A percentile compares a stretch with the other conserved stretches of the same genome.
Evolutionary conservation across 768 basidiomycete species (phyloP).

Genomic region (Psilocybe cubensis): DNA sequence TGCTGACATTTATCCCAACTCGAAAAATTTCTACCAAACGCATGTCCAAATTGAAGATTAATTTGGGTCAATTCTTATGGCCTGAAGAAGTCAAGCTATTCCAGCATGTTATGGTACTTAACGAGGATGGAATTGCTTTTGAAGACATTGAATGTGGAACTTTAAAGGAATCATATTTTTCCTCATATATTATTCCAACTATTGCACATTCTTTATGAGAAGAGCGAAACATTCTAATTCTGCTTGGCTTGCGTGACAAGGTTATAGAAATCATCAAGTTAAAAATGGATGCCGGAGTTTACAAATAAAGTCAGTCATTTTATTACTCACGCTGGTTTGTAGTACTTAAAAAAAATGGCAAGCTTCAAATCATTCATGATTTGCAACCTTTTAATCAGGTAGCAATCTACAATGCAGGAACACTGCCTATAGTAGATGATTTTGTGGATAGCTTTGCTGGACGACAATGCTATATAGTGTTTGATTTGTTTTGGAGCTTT

Average conservation of each 20-base stretch:
- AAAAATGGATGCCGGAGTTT: slow-evolving; percentile 39
- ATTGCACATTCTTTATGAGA: slow-evolving; percentile 40
- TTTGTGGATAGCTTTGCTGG: no score
- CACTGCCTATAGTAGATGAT: slow-evolving; percentile 36
- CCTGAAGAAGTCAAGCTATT: slow-evolving; percentile 34
- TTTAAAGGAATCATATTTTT: slow-evolving; percentile 24
- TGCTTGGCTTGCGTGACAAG: slow-evolving; percentile 31
- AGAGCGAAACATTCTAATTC: slow-evolving; percentile 36
- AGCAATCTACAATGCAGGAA: slow-evolving; percentile 37
- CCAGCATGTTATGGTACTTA: slow-evolving; percentile 21
- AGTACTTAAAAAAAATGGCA: slow-evolving; percentile 39
- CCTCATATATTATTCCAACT: slow-evolving; percentile 31
- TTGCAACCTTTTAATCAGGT: slow-evolving; percentile 41
- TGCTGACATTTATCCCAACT: slow-evolving; percentile 24
- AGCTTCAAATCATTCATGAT: slow-evolving; percentile 39
- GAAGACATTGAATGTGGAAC: slow-evolving; percentile 16
- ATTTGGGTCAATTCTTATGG: slow-evolving; percentile 18
- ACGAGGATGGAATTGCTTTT: slow-evolving; percentile 18
- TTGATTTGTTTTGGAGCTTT: no score
- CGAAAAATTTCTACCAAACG: slow-evolving; percentile 21
- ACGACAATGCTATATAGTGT: no score
- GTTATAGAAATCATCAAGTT: slow-evolving; percentile 31
- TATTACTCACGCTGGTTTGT: no score
- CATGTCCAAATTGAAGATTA: slow-evolving; percentile 15
- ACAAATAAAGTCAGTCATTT: slow-evolving; percentile 36